Evolutionary conservation across 805 yeast genomes (phyloP).

Genomic region (Candida vartiovaarae): DNA sequence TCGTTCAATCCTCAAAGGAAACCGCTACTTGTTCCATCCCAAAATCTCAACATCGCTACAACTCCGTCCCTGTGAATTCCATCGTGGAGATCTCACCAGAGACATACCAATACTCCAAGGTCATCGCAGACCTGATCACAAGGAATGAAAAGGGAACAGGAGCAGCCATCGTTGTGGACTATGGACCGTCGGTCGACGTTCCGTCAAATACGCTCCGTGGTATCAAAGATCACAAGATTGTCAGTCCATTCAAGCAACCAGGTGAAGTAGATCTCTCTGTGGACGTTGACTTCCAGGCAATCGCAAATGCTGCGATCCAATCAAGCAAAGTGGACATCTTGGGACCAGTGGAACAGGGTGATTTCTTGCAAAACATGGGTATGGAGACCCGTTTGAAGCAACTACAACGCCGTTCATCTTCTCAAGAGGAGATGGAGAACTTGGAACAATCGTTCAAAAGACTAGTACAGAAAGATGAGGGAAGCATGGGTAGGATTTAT

Average conservation of each 20-base stretch:
- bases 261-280: constrained; percentile 79
- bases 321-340: constrained; percentile 25
- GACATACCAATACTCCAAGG: constrained; percentile 48
- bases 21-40: constrained; percentile 61
- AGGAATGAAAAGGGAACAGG: constrained; percentile 38
- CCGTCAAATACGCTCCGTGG: constrained; percentile 75
- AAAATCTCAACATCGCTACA: constrained; percentile 40
- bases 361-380: constrained; percentile 72
- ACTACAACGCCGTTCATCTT: constrained; percentile 36
- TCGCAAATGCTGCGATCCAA: constrained; percentile 26
- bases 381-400: constrained; percentile 63
- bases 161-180: constrained; percentile 68
- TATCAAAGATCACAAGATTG: constrained; percentile 63
- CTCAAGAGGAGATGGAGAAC: constrained; percentile 40
- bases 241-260: constrained; percentile 66
- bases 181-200: constrained; percentile 55
- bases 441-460: constrained; percentile 54
- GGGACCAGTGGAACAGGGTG: constrained; percentile 72
- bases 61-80: constrained; percentile 46
- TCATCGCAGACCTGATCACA: constrained; percentile 40
- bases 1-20: constrained; percentile 49
- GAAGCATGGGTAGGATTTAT: constrained; percentile 70
- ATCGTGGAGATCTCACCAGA: constrained; percentile 73
- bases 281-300: constrained; percentile 72
- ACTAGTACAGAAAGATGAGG: constrained; percentile 51